Conservation (phyloP, 1,139 yeast genomes). For the Geotrichum cucujoidarum region DNA sequence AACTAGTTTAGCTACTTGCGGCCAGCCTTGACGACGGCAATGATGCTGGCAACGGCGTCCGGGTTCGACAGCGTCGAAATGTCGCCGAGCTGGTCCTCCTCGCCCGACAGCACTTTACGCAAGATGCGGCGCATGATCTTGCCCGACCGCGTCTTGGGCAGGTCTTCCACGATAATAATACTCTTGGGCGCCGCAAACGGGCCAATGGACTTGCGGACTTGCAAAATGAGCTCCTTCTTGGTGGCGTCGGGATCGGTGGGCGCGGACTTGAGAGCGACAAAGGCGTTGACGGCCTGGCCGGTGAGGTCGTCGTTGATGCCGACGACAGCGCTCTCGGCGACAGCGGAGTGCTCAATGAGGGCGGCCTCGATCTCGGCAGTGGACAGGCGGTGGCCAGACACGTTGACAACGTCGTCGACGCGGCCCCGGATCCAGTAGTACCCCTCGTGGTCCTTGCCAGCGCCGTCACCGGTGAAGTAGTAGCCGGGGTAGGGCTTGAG, state of each 20-base stretch:
- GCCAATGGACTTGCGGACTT: conserved; percentile 81
- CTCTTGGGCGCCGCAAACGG: conserved; percentile 93
- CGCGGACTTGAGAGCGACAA: conserved; percentile 62
- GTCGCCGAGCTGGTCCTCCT: conserved; percentile 85
- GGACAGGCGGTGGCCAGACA: conserved; percentile 86
- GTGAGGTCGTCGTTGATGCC: conserved; percentile 85
- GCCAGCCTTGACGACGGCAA: conserved; percentile 30
- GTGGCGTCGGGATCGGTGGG: conserved; percentile 47
- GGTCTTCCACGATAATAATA: conserved; percentile 70
- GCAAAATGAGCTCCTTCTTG: conserved; percentile 70
- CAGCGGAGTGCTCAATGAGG: conserved; percentile 63
- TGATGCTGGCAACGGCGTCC: conserved; percentile 66
- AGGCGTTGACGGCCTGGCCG: conserved; percentile 89
- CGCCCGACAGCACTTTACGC: conserved; percentile 76
- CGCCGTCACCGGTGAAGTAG: conserved; percentile 95
- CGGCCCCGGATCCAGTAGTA: conserved; percentile 94
- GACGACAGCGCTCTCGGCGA: conserved; percentile 83
- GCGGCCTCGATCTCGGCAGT: conserved; percentile 92
- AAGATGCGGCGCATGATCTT: conserved; percentile 92
- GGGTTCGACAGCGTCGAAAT: conserved; percentile 81
- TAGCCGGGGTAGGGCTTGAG: conserved; percentile 86
- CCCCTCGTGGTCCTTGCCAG: conserved; percentile 89
- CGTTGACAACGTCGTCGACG: conserved; percentile 91
- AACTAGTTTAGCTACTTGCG: conserved; percentile 9
- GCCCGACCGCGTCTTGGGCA: conserved; percentile 93